Evolutionary conservation across 768 basidiomycete genomes (phyloP), one percentile per base, ranked within the genome.

Genomic region (Sarcomyxa edulis): DNA sequence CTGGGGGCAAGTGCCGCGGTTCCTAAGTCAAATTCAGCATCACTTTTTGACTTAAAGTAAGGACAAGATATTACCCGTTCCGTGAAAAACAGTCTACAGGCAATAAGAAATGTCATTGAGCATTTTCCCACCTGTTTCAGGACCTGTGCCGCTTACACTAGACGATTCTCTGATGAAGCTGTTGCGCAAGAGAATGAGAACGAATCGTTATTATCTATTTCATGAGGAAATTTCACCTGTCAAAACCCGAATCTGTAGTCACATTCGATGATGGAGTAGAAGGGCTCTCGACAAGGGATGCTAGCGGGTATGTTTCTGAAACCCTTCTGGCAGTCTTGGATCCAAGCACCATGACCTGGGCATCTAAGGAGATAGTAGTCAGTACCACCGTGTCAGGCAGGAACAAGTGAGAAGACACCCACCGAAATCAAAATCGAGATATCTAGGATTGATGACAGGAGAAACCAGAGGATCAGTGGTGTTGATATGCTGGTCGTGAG

Each of bases 371-470:
- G 32, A 15, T 14, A n/a, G n/a, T n/a, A n/a, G n/a, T n/a, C n/a
- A n/a, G n/a, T n/a, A n/a, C n/a, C n/a, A n/a, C n/a, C n/a, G n/a
- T n/a, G n/a, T n/a, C n/a, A n/a, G n/a, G n/a, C n/a, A n/a, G n/a
- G n/a, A 6, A 7, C 14, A 15, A 23, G 16, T 6, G 16, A 37
- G 16, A n/a, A 4, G 16, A 16, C 20, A 22, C 35, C 16, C 28
- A 37, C 35, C 35, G 14, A 37, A 37, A 15, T 21, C 35, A 37
- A 45, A 16, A 53, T 57, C 39, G 54, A 68, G 60, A 52, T 68
- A 70, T 35, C 62, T 54, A 5, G 69, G 69, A 48, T 77, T 65
- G 48, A 78, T 72, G 5, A 48, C 41, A 1, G 75, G 74, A 14
- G 59, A 35, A 11, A 54, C 50, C 42, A 68, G 65, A 5, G 69